Evolutionary conservation across 768 basidiomycete species (phyloP).

Genomic region (Leccinum disarticulatum): DNA sequence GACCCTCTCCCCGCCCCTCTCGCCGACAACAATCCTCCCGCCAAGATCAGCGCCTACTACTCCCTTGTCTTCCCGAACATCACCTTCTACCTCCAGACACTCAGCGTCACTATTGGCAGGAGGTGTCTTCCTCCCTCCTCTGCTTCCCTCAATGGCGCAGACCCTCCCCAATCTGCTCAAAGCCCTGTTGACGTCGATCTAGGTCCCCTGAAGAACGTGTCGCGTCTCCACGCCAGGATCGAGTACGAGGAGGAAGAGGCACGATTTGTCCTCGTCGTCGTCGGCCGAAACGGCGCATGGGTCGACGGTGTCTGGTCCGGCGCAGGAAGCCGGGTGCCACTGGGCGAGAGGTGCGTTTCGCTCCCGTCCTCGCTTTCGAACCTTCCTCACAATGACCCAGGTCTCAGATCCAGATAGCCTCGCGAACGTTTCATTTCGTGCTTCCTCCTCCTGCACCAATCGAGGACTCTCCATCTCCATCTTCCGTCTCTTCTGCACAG

Average conservation of each 20-base stretch:
- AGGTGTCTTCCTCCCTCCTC: slow-evolving; percentile 72
- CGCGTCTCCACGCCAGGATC: slow-evolving; percentile 94
- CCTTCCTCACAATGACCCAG: slow-evolving; percentile 40
- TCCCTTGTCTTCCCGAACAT: slow-evolving; percentile 92
- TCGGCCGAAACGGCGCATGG: slow-evolving; percentile 98
- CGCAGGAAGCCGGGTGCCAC: slow-evolving; percentile 80
- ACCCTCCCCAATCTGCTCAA: slow-evolving; percentile 31
- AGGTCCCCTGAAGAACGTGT: slow-evolving; percentile 95
- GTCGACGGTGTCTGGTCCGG: slow-evolving; percentile 96
- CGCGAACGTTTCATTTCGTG: slow-evolving; percentile 94
- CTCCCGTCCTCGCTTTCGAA: neutral
- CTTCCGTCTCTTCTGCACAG: slow-evolving; percentile 68
- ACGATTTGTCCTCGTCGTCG: slow-evolving; percentile 84
- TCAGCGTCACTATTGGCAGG: slow-evolving; percentile 91
- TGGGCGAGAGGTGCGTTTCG: slow-evolving; percentile 71
- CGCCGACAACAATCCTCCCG: slow-evolving; percentile 38
- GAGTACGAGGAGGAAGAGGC: slow-evolving; percentile 90
- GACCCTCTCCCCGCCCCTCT: slow-evolving; percentile 7
- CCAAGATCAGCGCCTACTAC: slow-evolving; percentile 91
- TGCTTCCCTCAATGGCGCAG: slow-evolving; percentile 44
- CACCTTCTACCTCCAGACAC: slow-evolving; percentile 96
- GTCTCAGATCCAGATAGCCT: slow-evolving; percentile 95
- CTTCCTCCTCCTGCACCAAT: slow-evolving; percentile 84
- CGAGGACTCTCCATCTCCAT: slow-evolving; percentile 80
- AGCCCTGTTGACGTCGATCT: slow-evolving; percentile 83